phyloP scores from a whole-genome alignment of 768 basidiomycete species.

The Boletales sp. region DNA sequence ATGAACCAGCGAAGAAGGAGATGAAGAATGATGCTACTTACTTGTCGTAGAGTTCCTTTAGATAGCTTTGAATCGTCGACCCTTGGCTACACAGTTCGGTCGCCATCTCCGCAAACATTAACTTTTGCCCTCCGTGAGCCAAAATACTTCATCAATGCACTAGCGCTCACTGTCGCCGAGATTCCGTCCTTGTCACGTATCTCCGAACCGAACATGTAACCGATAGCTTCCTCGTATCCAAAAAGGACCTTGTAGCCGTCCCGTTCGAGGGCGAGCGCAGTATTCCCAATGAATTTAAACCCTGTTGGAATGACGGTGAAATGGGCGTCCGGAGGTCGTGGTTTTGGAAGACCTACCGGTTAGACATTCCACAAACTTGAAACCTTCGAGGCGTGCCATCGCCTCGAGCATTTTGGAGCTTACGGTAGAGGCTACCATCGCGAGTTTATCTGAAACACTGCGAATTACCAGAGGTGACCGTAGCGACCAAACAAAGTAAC shows the following conservation, averaged over 20 bases:
- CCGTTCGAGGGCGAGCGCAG: slow-evolving; percentile 58
- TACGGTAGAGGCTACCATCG: slow-evolving; percentile 87
- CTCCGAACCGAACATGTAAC: slow-evolving; percentile 79
- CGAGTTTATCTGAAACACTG: slow-evolving; percentile 51
- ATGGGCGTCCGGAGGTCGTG: not conserved
- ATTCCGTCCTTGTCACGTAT: slow-evolving; percentile 89
- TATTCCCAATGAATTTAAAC: slow-evolving; percentile 90
- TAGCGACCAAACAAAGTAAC: slow-evolving; percentile 17
- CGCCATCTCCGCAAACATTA: slow-evolving; percentile 68
- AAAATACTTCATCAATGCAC: not conserved
- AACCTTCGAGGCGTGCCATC: slow-evolving; percentile 74
- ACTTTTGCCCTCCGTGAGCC: slow-evolving; percentile 34
- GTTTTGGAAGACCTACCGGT: slow-evolving; percentile 49
- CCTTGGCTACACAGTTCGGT: slow-evolving; percentile 47
- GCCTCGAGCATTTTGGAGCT: slow-evolving; percentile 86
- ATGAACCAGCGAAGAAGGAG: not conserved
- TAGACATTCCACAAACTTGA: slow-evolving; percentile 80
- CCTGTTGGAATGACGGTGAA: slow-evolving; percentile 40
- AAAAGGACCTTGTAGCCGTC: slow-evolving; percentile 74
- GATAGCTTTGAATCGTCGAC: slow-evolving; percentile 50
- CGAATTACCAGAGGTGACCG: slow-evolving; percentile 31
- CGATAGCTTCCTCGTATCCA: slow-evolving; percentile 91
- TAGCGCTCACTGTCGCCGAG: slow-evolving; percentile 60
- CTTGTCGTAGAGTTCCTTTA: slow-evolving; percentile 63
- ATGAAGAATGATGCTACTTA: slow-evolving; percentile 24